Conservation (phyloP, 208 protist genomes). For the Spongospora subterranea region DNA sequence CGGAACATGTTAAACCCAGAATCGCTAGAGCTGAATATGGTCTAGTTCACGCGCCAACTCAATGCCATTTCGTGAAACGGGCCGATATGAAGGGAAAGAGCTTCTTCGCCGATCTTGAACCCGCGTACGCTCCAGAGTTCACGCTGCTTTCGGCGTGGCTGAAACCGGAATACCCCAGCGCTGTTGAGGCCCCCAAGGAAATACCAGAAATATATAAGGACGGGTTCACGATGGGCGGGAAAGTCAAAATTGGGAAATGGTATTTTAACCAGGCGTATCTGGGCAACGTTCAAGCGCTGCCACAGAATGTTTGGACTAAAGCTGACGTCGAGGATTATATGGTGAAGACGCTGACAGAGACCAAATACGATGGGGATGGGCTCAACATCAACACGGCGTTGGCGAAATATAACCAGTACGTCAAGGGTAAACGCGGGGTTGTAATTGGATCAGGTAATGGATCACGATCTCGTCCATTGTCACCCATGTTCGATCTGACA, state of each 20-base stretch:
- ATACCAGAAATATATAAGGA: constrained; percentile 1
- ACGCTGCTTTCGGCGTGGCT: constrained; percentile 13
- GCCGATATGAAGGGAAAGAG: too few species aligned
- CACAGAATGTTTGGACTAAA: not conserved
- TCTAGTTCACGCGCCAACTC: too few species aligned
- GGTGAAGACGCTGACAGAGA: not conserved
- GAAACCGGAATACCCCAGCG: constrained; percentile 16
- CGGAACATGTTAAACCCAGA: too few species aligned
- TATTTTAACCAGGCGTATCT: constrained; percentile 15
- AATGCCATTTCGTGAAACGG: too few species aligned
- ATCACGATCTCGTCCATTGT: too few species aligned
- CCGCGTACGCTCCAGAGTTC: too few species aligned
- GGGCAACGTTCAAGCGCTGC: not conserved
- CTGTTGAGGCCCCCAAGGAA: not conserved
- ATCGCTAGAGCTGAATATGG: too few species aligned
- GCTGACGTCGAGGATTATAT: not conserved
- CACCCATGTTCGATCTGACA: not conserved
- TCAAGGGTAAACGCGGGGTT: not conserved
- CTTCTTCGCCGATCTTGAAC: too few species aligned
- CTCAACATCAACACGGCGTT: constrained; percentile 3
- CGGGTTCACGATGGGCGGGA: not conserved
- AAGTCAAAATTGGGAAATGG: not conserved
- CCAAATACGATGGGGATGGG: not conserved
- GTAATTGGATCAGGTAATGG: not conserved
- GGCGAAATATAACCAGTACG: not conserved